Conservation (phyloP, 192 early-diverging fungal species). For the Paraglomus occultum region DNA sequence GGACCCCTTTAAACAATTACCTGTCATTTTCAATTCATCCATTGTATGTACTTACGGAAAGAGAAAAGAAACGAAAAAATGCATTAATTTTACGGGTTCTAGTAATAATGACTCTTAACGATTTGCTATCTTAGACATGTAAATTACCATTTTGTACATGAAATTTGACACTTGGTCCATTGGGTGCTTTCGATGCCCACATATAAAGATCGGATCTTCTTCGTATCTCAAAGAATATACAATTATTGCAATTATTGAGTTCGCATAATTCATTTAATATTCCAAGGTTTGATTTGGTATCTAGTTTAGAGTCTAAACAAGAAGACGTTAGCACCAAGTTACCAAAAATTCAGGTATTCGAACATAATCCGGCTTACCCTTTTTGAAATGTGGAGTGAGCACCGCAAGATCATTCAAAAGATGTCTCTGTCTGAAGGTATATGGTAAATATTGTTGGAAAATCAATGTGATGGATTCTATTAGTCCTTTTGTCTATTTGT, state of each 20-base stretch:
- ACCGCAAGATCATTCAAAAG: conserved; percentile 84
- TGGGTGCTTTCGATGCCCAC: conserved; percentile 95
- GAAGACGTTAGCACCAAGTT: neutral
- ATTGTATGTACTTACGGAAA: conserved; percentile 97
- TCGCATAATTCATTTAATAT: conserved; percentile 94
- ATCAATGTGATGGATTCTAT: neutral
- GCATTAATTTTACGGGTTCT: neutral
- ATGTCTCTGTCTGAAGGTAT: conserved; percentile 76
- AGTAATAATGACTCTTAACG: conserved; percentile 1
- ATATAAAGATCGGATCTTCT: conserved; percentile 91
- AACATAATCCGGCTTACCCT: conserved; percentile 48
- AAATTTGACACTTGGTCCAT: conserved; percentile 94
- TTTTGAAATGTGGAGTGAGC: conserved; percentile 93
- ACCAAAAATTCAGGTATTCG: neutral
- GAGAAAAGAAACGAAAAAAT: neutral
- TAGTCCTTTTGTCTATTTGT: neutral
- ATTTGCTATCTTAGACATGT: too few relatives aligned
- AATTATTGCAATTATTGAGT: conserved; percentile 98
- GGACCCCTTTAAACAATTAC: conserved; percentile 96
- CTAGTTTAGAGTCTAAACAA: conserved; percentile 76
- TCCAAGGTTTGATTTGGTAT: conserved; percentile 84
- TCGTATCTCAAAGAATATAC: conserved; percentile 92
- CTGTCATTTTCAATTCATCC: conserved; percentile 98
- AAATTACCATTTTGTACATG: conserved; percentile 90
- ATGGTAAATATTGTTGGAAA: too few relatives aligned